These are phyloP conservation scores for Botrytis cinerea DNA, from an alignment of 2,329 filamentous ascomycete species.

Conservation along the genomic window DNA sequence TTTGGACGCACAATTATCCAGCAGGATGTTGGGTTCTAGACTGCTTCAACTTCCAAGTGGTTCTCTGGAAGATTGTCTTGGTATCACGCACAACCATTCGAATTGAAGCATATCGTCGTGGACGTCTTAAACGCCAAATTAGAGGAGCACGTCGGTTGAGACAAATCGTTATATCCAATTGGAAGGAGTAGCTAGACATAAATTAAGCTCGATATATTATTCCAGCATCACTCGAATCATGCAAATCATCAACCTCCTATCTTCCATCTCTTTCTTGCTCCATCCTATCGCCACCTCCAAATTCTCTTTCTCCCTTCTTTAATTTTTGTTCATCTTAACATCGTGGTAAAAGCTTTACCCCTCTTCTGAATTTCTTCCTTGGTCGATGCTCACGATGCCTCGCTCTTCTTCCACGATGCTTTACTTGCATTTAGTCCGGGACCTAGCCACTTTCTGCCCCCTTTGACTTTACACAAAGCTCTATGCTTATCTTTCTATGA, in stretches of 20 bases:
- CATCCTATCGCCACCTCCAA: not conserved
- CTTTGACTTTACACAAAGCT: not conserved
- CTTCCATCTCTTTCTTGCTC: no score
- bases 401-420: not conserved
- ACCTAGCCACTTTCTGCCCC: not conserved
- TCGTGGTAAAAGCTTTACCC: accelerated
- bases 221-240: not conserved
- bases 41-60: not conserved
- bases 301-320: not conserved
- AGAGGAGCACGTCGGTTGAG: not conserved
- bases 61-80: not conserved
- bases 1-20: not conserved
- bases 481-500: not conserved
- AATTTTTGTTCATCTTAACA: not conserved
- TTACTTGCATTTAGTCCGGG: not conserved
- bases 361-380: not conserved
- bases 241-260: not conserved
- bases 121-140: not conserved
- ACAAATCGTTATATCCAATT: not conserved
- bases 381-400: not conserved
- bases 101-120: not conserved
- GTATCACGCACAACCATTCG: not conserved
- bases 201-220: not conserved
- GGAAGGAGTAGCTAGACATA: not conserved
- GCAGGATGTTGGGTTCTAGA: not conserved